Conservation (phyloP, 306 rosid genomes). For the Vachellia pachyceras region DNA sequence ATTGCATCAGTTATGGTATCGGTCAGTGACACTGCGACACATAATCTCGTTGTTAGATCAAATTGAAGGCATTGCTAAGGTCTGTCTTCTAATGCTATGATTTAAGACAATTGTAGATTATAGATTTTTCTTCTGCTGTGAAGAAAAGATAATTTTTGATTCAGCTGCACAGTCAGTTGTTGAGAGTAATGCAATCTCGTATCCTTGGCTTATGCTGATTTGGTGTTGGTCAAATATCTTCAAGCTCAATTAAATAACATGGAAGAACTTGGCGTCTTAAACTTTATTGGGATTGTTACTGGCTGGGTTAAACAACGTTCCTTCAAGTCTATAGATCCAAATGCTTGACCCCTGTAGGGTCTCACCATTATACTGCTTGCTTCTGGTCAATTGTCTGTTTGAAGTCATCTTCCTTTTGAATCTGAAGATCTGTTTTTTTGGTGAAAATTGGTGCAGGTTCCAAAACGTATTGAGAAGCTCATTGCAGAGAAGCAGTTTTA, state of each 20-base stretch:
- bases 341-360: not conserved
- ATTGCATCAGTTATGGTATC: conserved; percentile 99
- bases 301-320: not conserved
- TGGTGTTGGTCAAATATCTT: not conserved
- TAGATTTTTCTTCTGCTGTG: conserved; percentile 16
- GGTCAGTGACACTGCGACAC: conserved; percentile 95
- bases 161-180: conserved; percentile 34
- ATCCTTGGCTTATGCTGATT: conserved; percentile 29
- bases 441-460: conserved; percentile 72
- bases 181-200: conserved; percentile 22
- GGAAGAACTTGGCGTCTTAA: too few relatives aligned
- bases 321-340: not conserved
- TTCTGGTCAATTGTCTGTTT: conserved; percentile 31
- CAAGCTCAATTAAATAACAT: too few relatives aligned
- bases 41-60: conserved; percentile 97
- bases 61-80: conserved; percentile 98
- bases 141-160: conserved; percentile 34
- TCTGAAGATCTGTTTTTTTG: conserved; percentile 37
- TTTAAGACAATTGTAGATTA: conserved; percentile 36
- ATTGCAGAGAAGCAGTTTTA: conserved; percentile 91
- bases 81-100: conserved; percentile 39
- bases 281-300: not conserved
- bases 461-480: conserved; percentile 87
- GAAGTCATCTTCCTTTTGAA: conserved; percentile 28
- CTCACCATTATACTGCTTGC: not conserved